Conservation (phyloP, 2,329 filamentous ascomycete species). For the Dactylella cylindrospora region DNA sequence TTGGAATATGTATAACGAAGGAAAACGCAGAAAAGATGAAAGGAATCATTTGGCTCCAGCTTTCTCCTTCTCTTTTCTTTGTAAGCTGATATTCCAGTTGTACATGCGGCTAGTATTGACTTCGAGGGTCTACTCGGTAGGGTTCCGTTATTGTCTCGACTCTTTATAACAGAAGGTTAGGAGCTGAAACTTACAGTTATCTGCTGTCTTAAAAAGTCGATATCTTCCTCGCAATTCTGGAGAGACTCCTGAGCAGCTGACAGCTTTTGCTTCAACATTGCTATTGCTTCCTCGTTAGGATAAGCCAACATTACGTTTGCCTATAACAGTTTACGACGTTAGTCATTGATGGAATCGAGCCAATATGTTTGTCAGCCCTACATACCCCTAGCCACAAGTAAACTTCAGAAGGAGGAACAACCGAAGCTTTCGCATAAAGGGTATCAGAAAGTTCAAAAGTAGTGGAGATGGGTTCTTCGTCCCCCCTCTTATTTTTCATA, state of each 20-base stretch:
- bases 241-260: constrained; percentile 76
- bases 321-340: constrained; percentile 52
- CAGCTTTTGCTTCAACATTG: constrained; percentile 74
- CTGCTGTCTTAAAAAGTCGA: constrained; percentile 93
- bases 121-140: constrained; percentile 78
- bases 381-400: constrained; percentile 92
- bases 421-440: constrained; percentile 81
- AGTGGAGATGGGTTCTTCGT: constrained; percentile 74
- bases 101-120: constrained; percentile 96
- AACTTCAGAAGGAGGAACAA: constrained; percentile 83
- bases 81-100: constrained; percentile 97
- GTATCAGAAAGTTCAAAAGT: constrained; percentile 98
- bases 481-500: constrained; percentile 61
- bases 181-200: constrained; percentile 70
- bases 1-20: too few relatives aligned
- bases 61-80: constrained; percentile 79
- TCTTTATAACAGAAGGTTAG: constrained; percentile 14
- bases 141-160: constrained; percentile 21
- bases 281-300: constrained; percentile 81
- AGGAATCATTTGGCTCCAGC: constrained; percentile 34
- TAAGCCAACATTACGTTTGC: constrained; percentile 98
- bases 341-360: background rate
- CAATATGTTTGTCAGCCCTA: constrained; percentile 35
- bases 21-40: constrained; percentile 59
- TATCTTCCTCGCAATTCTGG: constrained; percentile 88